phyloP scores from a whole-genome alignment of 768 basidiomycete species.

The Auriscalpium microsporum region DNA sequence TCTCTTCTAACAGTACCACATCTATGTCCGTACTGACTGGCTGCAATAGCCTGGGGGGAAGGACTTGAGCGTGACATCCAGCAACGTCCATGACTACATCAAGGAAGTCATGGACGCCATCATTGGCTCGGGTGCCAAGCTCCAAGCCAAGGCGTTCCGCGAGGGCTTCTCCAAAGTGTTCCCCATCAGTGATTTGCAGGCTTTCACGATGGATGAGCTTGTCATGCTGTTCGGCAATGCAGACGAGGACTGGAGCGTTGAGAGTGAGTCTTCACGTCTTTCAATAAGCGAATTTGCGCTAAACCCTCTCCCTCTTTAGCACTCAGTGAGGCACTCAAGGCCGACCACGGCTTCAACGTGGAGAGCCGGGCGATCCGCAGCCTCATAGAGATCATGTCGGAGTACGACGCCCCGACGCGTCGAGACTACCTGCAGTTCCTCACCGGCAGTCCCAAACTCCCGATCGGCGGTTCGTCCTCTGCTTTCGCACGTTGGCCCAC shows the following conservation, averaged over 20 bases:
- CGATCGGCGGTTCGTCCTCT: constrained; percentile 73
- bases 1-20: not conserved
- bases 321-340: constrained; percentile 83
- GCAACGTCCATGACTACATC: constrained; percentile 87
- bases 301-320: constrained; percentile 38
- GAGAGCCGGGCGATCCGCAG: constrained; percentile 89
- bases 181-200: constrained; percentile 81
- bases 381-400: constrained; percentile 79
- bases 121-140: constrained; percentile 66
- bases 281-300: not conserved
- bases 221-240: constrained; percentile 92
- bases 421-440: constrained; percentile 94
- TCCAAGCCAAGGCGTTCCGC: constrained; percentile 85
- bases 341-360: constrained; percentile 96
- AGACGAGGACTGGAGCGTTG: constrained; percentile 94
- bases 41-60: constrained; percentile 61
- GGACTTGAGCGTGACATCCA: constrained; percentile 71
- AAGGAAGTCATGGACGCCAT: constrained; percentile 81
- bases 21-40: not conserved
- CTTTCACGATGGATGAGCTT: constrained; percentile 92
- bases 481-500: not conserved
- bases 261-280: constrained; percentile 53
- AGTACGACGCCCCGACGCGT: constrained; percentile 63
- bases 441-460: constrained; percentile 93
- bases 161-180: constrained; percentile 96